Percentiles rank a stretch among this genome's conserved stretches.
Evolutionary conservation across 2,329 filamentous ascomycete species (phyloP).

Genomic region (Metarhizium humberi): DNA sequence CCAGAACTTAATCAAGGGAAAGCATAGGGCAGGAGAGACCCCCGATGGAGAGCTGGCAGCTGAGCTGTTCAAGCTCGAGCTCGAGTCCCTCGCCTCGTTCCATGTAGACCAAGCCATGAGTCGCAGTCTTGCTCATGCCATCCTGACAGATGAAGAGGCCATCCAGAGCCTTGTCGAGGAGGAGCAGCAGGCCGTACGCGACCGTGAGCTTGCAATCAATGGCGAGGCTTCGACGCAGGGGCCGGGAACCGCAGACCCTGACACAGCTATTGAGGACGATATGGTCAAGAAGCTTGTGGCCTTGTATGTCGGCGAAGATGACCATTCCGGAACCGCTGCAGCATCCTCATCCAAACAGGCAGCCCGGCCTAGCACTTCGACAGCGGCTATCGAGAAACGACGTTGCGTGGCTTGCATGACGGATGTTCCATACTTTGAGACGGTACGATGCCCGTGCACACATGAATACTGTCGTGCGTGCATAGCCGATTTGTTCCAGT

Average conservation of each 20-base stretch:
- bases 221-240: too few relatives aligned
- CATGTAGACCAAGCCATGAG: slow-evolving; percentile 9
- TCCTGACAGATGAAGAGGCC: slow-evolving; percentile 6
- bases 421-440: background rate
- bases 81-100: slow-evolving; percentile 2
- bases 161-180: background rate
- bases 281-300: background rate
- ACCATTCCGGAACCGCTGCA: background rate
- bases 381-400: background rate
- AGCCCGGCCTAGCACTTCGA: background rate
- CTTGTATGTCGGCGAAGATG: background rate
- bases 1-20: slow-evolving; percentile 7
- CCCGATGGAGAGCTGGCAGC: slow-evolving; percentile 7
- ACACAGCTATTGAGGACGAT: background rate
- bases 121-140: slow-evolving; percentile 11
- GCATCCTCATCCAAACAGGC: background rate
- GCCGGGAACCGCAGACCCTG: background rate
- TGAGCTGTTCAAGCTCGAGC: slow-evolving; percentile 8
- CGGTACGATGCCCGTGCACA: slow-evolving; percentile 5
- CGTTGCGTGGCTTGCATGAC: slow-evolving; percentile 1
- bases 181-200: too few relatives aligned
- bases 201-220: too few relatives aligned
- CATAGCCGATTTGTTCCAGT: slow-evolving; percentile 32
- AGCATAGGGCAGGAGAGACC: background rate
- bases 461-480: slow-evolving; percentile 45